phyloP scores from a whole-genome alignment of 768 basidiomycete species.

The Lactarius hengduanensis region DNA sequence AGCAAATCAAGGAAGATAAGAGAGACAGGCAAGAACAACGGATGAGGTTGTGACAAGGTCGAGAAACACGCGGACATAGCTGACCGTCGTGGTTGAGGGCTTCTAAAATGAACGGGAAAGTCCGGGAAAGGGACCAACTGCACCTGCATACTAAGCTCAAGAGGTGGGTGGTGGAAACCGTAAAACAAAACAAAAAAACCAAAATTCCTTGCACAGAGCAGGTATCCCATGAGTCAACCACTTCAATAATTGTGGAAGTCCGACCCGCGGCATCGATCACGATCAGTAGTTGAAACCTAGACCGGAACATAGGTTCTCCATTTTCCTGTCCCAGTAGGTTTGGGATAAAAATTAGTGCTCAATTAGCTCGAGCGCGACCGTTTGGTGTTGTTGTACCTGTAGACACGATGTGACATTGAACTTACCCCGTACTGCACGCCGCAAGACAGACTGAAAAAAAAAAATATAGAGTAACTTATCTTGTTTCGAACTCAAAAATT shows the following conservation, averaged over 20 bases:
- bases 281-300: constrained; percentile 8
- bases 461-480: neutral
- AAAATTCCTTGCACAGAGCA: neutral
- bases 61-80: neutral
- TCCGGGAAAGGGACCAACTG: neutral
- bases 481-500: neutral
- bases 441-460: neutral
- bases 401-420: neutral
- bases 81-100: neutral
- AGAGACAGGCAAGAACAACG: neutral
- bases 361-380: neutral
- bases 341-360: neutral
- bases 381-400: neutral
- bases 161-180: neutral
- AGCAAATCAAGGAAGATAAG: neutral
- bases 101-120: neutral
- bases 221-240: neutral
- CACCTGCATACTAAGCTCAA: neutral
- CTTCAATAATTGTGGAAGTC: neutral
- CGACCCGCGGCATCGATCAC: constrained; percentile 5
- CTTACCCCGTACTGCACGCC: neutral
- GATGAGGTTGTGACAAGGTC: neutral
- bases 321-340: neutral
- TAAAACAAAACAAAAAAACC: neutral
- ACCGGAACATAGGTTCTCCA: neutral